Evolutionary conservation across 2,329 filamentous ascomycete genomes (phyloP), one percentile per base, ranked within the genome.

Genomic region (Kalaharituber pfeilii): DNA sequence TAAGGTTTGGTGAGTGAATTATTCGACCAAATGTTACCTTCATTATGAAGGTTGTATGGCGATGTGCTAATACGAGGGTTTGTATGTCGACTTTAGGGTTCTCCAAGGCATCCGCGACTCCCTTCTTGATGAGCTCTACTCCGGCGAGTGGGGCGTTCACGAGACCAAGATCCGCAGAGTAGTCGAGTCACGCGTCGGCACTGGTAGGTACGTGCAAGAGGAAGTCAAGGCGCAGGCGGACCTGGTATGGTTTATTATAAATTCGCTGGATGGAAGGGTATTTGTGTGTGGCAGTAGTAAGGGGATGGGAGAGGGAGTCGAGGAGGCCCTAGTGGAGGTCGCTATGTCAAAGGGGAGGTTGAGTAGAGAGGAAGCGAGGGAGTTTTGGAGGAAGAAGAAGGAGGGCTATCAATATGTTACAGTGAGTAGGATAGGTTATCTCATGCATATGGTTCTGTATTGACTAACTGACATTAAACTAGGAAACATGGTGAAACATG

Each of bases 191-290:
- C 80, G 80, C 52, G 76, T 74, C 50, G 84, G 84, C 47, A 83
- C 87, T 62, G 85, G 86, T 59, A 82, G 83, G 60, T 98, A 98
- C 66, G 91, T 98, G 1, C 91, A 98, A 67, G 91, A 98, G 65
- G 91, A 96, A 69, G 89, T 98, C 7, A 75, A 78, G 9, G 76
- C 85, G 60, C 91, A 96, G 67, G 86, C 88, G 1, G 91, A 96
- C 66, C 76, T 96, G n/a, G 89, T 96, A 15, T 98, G 91, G 91
- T 94, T 86, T 68, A 87, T 96, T 60, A 84, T 94, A 73, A 96
- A 96, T 67, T 81, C 87, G 1, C 75, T 96, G n/a, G 91, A 98
- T 65, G 91, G 91, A 1, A 81, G 91, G 52, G 81, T 96, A 52
- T 98, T 98, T 67, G 91, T 98, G 56, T 98, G 91, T 67, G 91